Evolutionary conservation across 495 filamentous ascomycete genomes (phyloP), one percentile per base, ranked within the genome.

Genomic region (Penicillium subrubescens): DNA sequence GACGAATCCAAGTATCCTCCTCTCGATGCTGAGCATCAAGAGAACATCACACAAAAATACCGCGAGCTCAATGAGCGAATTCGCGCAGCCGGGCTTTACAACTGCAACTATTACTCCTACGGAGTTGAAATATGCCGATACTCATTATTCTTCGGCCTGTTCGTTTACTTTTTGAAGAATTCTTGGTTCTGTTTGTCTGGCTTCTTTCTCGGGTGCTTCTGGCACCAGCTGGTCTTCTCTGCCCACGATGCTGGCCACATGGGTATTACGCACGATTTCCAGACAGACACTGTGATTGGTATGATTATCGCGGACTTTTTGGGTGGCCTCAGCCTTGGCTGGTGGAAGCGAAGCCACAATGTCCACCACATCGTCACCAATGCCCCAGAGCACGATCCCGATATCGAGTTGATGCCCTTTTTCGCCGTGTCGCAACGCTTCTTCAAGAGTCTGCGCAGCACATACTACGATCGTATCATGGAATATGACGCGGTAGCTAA

Each of bases 331-430:
- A 94, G 91, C 50, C 65, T 95, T 10, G 91, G 94, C 11, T 99
- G 95, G 95, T 99, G 95, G 95, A 99, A 99, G 76, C 84, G 86
- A 57, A 97, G 88, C 75, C 95, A 99, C 79, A 99, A 99, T 75
- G 95, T 99, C 25, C 95, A 99, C 74, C 95, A 99, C 68, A 92
- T 99, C 68, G 91, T 99, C 34, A 99, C 95, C 17, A 99, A 99
- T 77, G 90, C 89, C 48, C 92, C 95, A 27, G 95, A 97, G 73
- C 95, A 99, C 74, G 95, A 99, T 72, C 95, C 95, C 0, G 95
- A 99, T 74, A 99, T 97, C 64, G 88, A 99, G 76, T 92, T 97
- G 67, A 88, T 99, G 81, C 95, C 95, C 1, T 94, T 98, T 79
- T 91, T 99, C 72, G 95, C 95, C 67, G 83, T 97, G 60, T 93